phyloP scores from a whole-genome alignment of 768 basidiomycete species.

The Termitomyces heimii region DNA sequence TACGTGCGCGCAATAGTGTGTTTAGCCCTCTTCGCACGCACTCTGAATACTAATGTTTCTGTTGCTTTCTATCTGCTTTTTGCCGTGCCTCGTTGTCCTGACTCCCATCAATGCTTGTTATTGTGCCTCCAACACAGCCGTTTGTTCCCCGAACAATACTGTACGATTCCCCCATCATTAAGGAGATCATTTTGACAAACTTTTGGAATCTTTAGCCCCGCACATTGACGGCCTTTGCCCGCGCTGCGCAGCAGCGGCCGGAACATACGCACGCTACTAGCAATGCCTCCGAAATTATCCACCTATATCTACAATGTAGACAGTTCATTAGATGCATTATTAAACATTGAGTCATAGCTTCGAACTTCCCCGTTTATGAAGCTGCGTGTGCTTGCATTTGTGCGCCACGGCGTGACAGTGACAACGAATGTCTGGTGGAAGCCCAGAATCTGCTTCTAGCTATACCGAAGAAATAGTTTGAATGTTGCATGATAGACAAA shows the following conservation, averaged over 20 bases:
- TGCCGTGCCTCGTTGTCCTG: not conserved
- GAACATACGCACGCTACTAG: constrained; percentile 4
- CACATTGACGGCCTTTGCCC: constrained; percentile 37
- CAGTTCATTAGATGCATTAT: not conserved
- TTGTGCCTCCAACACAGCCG: constrained; percentile 21
- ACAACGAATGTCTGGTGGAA: not conserved
- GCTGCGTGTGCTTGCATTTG: too few relatives aligned
- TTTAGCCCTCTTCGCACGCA: not conserved
- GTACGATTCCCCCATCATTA: constrained; percentile 19
- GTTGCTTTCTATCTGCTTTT: not conserved
- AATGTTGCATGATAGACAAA: too few relatives aligned
- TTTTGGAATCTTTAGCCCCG: constrained; percentile 26
- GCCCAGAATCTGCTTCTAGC: not conserved
- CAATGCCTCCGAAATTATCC: not conserved
- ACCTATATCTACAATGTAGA: not conserved
- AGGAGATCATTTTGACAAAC: not conserved
- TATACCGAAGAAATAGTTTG: too few relatives aligned
- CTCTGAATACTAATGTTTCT: not conserved
- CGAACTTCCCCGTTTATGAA: too few relatives aligned
- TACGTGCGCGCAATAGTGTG: constrained; percentile 42
- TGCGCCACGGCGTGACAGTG: not conserved
- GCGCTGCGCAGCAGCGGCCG: constrained; percentile 22
- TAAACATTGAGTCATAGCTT: not conserved
- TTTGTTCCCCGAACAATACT: constrained; percentile 41
- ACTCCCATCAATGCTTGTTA: not conserved